Base-by-base conservation (phyloP, 164 flowering plant species). In the Macadamia tetraphylla region DNA sequence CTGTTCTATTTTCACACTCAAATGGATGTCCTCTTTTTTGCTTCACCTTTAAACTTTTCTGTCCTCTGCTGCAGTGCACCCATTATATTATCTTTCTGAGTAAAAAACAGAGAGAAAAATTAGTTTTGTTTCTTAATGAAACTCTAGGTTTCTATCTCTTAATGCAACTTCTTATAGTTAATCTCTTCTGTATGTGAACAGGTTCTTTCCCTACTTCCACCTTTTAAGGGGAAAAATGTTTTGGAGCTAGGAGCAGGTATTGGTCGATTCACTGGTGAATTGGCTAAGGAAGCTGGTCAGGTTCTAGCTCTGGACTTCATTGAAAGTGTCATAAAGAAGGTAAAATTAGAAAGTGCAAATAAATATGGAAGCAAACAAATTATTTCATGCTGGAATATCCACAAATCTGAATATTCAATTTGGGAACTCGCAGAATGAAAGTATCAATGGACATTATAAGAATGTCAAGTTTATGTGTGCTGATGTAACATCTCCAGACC, bases 181-280 rank as follows among this genome's bases (percentile, higher is more conserved):
- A 58, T 48, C 44, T 67, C 6, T 51, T 40, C 52, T 29, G 12
- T 18, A 6, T 70, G 1, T 43, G 5, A 56, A 17, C 80, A 92
- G 99, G 88, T 92, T 10, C 87, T 92, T 40, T 92, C 98, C 35
- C 73, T 92, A 17, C 91, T 95, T 43, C 98, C 99, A 68, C 80
- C 89, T 48, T 84, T 76, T 73, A 86, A 85, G 67, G 96, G 94
- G 46, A 92, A 92, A 78, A 71, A 85, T 43, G 83, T 95, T 31
- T 62, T 95, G 77, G 98, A 90, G 74, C 85, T 92, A 53, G 99
- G 99, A 58, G 96, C 97, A 13, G 99, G 98, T 44, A 89, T 89
- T 75, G 98, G 98, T 77, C 92, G 97, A 67, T 92, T 95, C 78
- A 95, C 98, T 53, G 88, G 94, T 18, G 98, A 95, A 71, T 71